Evolutionary conservation across 202 grass and related monocot genomes (phyloP).

Genomic region (Schoenoplectus tabernaemontani): DNA sequence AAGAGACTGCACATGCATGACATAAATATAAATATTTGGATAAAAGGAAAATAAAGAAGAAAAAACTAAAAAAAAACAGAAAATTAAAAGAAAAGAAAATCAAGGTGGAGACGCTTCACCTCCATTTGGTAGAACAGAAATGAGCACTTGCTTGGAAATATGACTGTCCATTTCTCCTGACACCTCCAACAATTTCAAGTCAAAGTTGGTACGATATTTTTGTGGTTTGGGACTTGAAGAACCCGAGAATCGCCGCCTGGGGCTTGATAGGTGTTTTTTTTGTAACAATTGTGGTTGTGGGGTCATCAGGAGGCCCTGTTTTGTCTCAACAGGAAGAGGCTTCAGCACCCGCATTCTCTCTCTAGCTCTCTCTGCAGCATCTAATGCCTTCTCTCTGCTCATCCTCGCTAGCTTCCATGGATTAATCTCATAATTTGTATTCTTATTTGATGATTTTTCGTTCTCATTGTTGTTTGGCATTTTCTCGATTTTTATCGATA

Average conservation of each 20-base stretch:
- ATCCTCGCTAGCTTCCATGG: conserved; percentile 88
- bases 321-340: conserved; percentile 73
- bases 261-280: conserved; percentile 45
- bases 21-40: conserved; percentile 2
- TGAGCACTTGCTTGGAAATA: conserved; percentile 74
- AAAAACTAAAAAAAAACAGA: not conserved
- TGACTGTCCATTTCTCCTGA: conserved; percentile 80
- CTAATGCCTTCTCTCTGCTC: conserved; percentile 81
- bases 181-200: conserved; percentile 55
- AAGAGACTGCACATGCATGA: not conserved
- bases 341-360: conserved; percentile 66
- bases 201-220: conserved; percentile 60
- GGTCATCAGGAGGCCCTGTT: conserved; percentile 55
- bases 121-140: conserved; percentile 61
- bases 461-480: conserved; percentile 44
- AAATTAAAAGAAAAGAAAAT: not conserved
- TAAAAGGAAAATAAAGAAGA: conserved; percentile 3
- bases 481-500: conserved; percentile 75
- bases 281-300: conserved; percentile 36
- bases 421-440: conserved; percentile 59
- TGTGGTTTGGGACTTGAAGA: conserved; percentile 58
- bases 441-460: conserved; percentile 34
- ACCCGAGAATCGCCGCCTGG: conserved; percentile 63
- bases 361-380: conserved; percentile 59
- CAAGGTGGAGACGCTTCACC: conserved; percentile 40